These are phyloP conservation scores for Leccinum incarnatum DNA, from an alignment of 768 basidiomycete genomes.

Conservation along the genomic window DNA sequence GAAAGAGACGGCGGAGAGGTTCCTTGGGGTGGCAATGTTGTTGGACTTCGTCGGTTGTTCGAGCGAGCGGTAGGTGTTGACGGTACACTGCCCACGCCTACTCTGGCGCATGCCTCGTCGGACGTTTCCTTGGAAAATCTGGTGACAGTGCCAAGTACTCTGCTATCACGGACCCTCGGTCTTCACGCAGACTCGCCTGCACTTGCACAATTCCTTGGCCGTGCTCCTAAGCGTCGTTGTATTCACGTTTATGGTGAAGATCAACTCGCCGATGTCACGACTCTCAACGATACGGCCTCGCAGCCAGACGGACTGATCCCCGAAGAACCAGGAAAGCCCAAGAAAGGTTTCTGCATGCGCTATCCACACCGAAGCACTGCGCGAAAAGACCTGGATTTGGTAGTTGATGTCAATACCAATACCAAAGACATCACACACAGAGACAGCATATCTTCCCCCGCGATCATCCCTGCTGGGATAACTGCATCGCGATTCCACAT, in stretches of 20 bases:
- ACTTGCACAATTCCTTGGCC: constrained; percentile 50
- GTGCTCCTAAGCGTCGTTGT: constrained; percentile 39
- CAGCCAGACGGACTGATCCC: not conserved
- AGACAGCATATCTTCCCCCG: not conserved
- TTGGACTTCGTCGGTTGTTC: constrained; percentile 46
- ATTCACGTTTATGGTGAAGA: constrained; percentile 38
- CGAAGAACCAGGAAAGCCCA: not conserved
- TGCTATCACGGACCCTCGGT: constrained; percentile 48
- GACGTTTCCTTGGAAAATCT: constrained; percentile 7
- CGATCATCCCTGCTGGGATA: constrained; percentile 14
- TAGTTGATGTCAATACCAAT: constrained; percentile 8
- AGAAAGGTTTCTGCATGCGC: constrained; percentile 34
- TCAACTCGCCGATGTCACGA: constrained; percentile 34
- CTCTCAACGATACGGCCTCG: constrained; percentile 6
- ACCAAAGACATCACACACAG: not conserved
- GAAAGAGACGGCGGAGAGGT: constrained; percentile 40
- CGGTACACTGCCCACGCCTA: constrained; percentile 13
- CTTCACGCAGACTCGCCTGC: constrained; percentile 51
- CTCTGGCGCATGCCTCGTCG: not conserved
- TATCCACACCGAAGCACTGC: constrained; percentile 42
- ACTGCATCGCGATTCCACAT: constrained; percentile 45
- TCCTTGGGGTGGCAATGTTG: constrained; percentile 35
- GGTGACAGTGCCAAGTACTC: constrained; percentile 29
- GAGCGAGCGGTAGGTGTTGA: constrained; percentile 48
- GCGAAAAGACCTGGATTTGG: constrained; percentile 36